These are phyloP conservation scores for Sphaceloma murrayae DNA, from an alignment of 2,329 filamentous ascomycete species.

Conservation along the genomic window DNA sequence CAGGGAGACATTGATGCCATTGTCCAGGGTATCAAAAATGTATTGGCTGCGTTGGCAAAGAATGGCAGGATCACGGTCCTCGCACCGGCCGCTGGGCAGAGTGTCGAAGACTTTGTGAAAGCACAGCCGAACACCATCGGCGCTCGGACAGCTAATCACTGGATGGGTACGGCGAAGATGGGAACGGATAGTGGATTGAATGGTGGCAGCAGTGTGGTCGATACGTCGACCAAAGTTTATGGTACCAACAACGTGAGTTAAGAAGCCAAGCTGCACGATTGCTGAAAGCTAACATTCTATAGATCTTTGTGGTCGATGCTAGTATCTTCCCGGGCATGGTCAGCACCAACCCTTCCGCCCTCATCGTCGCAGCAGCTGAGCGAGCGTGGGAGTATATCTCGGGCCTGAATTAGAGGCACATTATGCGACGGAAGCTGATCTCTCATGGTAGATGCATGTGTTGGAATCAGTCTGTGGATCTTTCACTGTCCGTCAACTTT, in stretches of 20 bases:
- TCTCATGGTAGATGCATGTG: too few species aligned
- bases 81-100: constrained; percentile 43
- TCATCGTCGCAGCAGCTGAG: constrained; percentile 56
- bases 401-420: not conserved
- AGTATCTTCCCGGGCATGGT: constrained; percentile 61
- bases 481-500: constrained; percentile 34
- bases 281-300: too few species aligned
- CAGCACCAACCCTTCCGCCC: constrained; percentile 59
- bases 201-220: constrained; percentile 39
- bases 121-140: constrained; percentile 32
- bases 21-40: constrained; percentile 53
- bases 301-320: constrained; percentile 56
- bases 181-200: constrained; percentile 37
- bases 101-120: constrained; percentile 47
- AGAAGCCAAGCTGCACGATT: too few species aligned
- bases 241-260: constrained; percentile 51
- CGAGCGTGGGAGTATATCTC: constrained; percentile 45
- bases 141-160: constrained; percentile 35
- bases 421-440: not conserved
- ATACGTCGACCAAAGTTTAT: constrained; percentile 42
- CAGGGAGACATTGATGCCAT: constrained; percentile 53
- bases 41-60: constrained; percentile 45
- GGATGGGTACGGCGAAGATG: constrained; percentile 35
- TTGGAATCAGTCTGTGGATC: too few species aligned
- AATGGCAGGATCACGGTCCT: constrained; percentile 49